These are phyloP conservation scores for Candida koratica DNA, from an alignment of 805 yeast genomes.

Conservation along the genomic window DNA sequence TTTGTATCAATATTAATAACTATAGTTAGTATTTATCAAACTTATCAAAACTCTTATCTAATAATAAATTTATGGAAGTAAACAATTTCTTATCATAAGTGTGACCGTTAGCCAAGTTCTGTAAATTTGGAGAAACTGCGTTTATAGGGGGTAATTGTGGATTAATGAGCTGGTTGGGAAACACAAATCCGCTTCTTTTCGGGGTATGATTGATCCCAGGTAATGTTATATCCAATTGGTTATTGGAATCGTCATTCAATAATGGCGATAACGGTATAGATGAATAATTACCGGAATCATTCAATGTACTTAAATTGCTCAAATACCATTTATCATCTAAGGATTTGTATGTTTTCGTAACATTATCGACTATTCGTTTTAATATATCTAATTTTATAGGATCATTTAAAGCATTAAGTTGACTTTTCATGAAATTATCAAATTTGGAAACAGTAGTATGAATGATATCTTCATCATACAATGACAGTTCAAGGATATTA, in stretches of 20 bases:
- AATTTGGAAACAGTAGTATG: slow-evolving; percentile 3
- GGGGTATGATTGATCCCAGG: slow-evolving; percentile 12
- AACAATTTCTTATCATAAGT: slow-evolving; percentile 7
- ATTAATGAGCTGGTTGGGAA: slow-evolving; percentile 17
- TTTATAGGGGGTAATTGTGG: slow-evolving; percentile 37
- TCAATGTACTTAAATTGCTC: slow-evolving; percentile 1
- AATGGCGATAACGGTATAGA: slow-evolving; percentile 28
- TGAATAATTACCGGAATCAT: slow-evolving; percentile 8
- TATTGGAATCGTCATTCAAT: slow-evolving; percentile 20
- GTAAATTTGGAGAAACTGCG: slow-evolving; percentile 24
- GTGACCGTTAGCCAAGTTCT: slow-evolving; percentile 2
- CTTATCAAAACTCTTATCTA: slow-evolving; percentile 7
- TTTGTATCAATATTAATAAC: no score
- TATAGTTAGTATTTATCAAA: slow-evolving; percentile 3
- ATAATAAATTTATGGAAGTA: slow-evolving; percentile 2
- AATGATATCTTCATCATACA: slow-evolving; percentile 5
- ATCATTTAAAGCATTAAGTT: slow-evolving; percentile 3
- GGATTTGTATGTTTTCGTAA: slow-evolving; percentile 4
- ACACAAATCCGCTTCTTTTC: slow-evolving; percentile 11
- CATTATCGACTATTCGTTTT: slow-evolving; percentile 5
- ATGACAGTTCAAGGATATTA: slow-evolving; percentile 1
- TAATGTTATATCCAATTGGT: slow-evolving; percentile 12
- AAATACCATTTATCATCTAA: slow-evolving; percentile 10
- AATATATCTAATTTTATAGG: slow-evolving; percentile 5
- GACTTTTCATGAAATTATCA: slow-evolving; percentile 4